phyloP scores from a whole-genome alignment of 2,329 filamentous ascomycete genomes.

The Lasiodiplodia hormozganensis region DNA sequence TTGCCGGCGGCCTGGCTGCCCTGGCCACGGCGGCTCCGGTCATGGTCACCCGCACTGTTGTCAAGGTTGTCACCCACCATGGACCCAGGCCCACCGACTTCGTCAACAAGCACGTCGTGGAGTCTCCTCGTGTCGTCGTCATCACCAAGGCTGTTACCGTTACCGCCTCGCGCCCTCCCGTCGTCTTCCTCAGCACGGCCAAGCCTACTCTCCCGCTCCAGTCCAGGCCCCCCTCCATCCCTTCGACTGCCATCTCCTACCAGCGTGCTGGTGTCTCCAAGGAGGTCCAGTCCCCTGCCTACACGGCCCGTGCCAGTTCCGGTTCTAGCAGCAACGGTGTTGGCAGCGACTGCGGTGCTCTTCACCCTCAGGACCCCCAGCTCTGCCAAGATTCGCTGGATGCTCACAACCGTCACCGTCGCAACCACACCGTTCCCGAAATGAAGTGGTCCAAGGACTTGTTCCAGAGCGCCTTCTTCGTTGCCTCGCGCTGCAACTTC shows the following conservation, averaged over 20 bases:
- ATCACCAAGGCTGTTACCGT: neutral
- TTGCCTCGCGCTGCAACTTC: conserved; percentile 8
- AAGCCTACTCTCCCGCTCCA: neutral
- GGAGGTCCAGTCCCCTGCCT: neutral
- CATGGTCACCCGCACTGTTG: conserved; percentile 3
- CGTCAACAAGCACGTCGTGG: too few relatives aligned
- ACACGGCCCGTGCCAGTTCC: neutral
- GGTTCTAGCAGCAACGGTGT: neutral
- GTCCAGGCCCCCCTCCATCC: neutral
- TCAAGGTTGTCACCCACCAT: neutral
- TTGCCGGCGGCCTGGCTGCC: conserved; percentile 10
- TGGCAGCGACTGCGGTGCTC: neutral
- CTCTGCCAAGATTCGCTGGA: neutral
- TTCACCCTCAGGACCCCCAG: conserved; percentile 2
- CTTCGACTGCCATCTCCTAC: neutral
- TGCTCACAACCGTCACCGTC: conserved; percentile 17
- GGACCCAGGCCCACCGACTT: neutral
- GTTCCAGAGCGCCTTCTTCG: neutral
- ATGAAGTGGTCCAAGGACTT: conserved; percentile 18
- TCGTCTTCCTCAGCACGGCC: too few relatives aligned
- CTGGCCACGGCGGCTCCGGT: conserved; percentile 3
- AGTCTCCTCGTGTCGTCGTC: neutral
- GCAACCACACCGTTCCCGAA: conserved; percentile 17
- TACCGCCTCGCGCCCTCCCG: neutral
- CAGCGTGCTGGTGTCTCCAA: neutral